Conservation (phyloP, 768 basidiomycete genomes). For the Gloeopeniophorella convolvens region DNA sequence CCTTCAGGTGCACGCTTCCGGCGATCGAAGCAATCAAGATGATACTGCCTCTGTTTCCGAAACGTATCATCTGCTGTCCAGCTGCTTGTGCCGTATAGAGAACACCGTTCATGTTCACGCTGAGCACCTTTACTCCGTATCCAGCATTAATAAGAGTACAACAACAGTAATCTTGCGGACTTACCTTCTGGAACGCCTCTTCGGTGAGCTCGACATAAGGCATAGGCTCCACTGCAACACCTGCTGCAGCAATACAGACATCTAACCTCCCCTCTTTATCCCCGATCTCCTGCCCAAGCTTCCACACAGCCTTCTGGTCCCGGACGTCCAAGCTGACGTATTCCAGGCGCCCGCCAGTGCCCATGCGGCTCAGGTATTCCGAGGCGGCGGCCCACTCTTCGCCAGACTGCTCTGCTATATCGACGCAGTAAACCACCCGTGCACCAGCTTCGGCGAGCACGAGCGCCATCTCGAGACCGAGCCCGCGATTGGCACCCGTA, state of each 20-base stretch:
- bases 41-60: constrained; percentile 35
- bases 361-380: constrained; percentile 40
- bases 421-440: constrained; percentile 61
- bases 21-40: constrained; percentile 39
- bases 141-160: no score
- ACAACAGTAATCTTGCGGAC: no score
- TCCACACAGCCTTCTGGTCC: constrained; percentile 56
- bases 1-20: constrained; percentile 42
- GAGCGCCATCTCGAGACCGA: constrained; percentile 82
- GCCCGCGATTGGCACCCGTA: constrained; percentile 39
- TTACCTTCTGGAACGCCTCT: constrained; percentile 56
- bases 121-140: constrained; percentile 57
- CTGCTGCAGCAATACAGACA: constrained; percentile 72
- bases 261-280: constrained; percentile 67
- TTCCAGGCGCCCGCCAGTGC: constrained; percentile 36
- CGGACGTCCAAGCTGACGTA: constrained; percentile 63
- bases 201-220: constrained; percentile 63
- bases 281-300: constrained; percentile 49
- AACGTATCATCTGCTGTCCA: constrained; percentile 31
- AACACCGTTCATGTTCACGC: constrained; percentile 51
- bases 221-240: constrained; percentile 52
- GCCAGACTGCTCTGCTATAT: constrained; percentile 49
- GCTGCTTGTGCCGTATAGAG: constrained; percentile 33
- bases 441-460: constrained; percentile 69
- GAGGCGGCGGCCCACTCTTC: constrained; percentile 50